Conservation (phyloP, 306 rosid genomes). For the Crataegus laevigata region DNA sequence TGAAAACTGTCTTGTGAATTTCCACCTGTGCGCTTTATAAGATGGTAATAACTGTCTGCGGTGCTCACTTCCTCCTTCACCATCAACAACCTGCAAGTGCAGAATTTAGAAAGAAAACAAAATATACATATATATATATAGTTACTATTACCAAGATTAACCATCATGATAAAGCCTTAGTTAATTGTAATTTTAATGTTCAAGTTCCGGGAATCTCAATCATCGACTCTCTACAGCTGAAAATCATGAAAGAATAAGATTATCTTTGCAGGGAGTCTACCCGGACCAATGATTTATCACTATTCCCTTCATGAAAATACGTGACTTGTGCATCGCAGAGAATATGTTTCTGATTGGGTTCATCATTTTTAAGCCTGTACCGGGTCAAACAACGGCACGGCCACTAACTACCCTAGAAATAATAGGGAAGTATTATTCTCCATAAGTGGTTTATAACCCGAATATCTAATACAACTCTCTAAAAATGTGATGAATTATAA, state of each 20-base stretch:
- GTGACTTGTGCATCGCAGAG: neutral
- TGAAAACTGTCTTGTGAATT: constrained; percentile 37
- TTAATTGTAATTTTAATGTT: neutral
- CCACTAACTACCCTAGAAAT: neutral
- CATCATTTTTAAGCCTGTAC: neutral
- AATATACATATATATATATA: too few species aligned
- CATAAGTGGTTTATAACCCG: neutral
- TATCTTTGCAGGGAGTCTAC: neutral
- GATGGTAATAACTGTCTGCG: constrained; percentile 73
- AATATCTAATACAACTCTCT: neutral
- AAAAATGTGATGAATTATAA: neutral
- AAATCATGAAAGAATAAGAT: neutral
- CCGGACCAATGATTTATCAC: neutral
- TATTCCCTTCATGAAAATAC: neutral
- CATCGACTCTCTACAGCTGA: neutral
- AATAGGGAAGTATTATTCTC: neutral
- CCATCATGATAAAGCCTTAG: neutral
- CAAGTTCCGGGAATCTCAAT: neutral
- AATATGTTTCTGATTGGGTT: neutral
- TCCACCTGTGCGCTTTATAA: constrained; percentile 69
- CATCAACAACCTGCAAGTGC: constrained; percentile 62
- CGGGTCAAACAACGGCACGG: neutral
- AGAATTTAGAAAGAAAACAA: neutral
- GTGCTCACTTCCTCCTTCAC: constrained; percentile 69
- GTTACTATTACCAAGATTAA: neutral